A percentile compares a stretch with the other conserved stretches of the same genome.
phyloP scores from a whole-genome alignment of 495 filamentous ascomycete species.

The Penicillium riverlandense region DNA sequence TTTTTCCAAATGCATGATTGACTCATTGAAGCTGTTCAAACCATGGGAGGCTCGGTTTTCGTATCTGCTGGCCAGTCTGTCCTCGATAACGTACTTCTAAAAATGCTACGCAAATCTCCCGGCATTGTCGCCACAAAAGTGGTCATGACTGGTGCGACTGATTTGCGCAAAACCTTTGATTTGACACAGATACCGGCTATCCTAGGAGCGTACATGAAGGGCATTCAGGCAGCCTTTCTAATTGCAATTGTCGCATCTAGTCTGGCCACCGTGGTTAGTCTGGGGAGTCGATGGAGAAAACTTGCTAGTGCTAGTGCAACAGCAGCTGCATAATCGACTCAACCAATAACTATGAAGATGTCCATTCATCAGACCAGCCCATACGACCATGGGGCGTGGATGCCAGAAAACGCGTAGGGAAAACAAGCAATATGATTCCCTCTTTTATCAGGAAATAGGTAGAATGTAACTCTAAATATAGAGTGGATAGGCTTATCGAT shows the following conservation, averaged over 20 bases:
- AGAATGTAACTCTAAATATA: not conserved
- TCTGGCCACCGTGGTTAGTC: constrained; percentile 2
- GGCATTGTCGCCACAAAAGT: constrained; percentile 29
- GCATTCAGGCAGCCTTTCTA: constrained; percentile 12
- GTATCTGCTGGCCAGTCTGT: constrained; percentile 39
- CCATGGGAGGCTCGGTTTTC: constrained; percentile 4
- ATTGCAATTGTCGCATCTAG: constrained; percentile 4
- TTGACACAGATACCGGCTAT: constrained; percentile 38
- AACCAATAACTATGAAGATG: too few species aligned
- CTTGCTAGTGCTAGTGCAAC: not conserved
- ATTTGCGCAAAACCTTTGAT: constrained; percentile 35
- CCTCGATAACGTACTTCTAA: constrained; percentile 58
- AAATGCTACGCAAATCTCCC: constrained; percentile 37
- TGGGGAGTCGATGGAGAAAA: constrained; percentile 1
- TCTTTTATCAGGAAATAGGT: too few species aligned
- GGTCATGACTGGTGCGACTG: constrained; percentile 37
- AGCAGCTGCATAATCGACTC: too few species aligned
- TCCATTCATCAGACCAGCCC: too few species aligned
- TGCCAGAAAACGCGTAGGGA: too few species aligned
- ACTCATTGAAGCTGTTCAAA: constrained; percentile 4
- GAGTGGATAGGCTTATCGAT: constrained; percentile 1
- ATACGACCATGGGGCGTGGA: too few species aligned
- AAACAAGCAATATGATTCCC: too few species aligned
- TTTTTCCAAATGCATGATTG: not conserved
- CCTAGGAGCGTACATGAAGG: constrained; percentile 49